Conservation (phyloP, 164 flowering plant genomes). For the Vitis vinifera region ASM3070453v1 NC_081805.1:452001-452500, state of each 20-base stretch:
- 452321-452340: constrained; percentile 85
- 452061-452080: too few species aligned
- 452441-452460: constrained; percentile 50
- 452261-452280: neutral
- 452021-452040: too few species aligned
- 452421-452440: constrained; percentile 69
- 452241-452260: neutral
- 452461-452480: constrained; percentile 48
- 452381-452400: constrained; percentile 94
- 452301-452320: constrained; percentile 91
- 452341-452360: constrained; percentile 89
- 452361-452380: constrained; percentile 82
- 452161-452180: constrained; percentile 94
- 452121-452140: constrained; percentile 48
- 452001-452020: too few species aligned
- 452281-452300: constrained; percentile 59
- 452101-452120: neutral
- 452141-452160: constrained; percentile 89
- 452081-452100: neutral
- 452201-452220: neutral
- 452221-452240: neutral
- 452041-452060: too few species aligned
- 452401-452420: constrained; percentile 45
- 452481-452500: constrained; percentile 63
- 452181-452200: constrained; percentile 60